These are phyloP conservation scores for Passiflora organensis DNA, from an alignment of 345 rosid genomes.

Conservation along the genomic window DNA sequence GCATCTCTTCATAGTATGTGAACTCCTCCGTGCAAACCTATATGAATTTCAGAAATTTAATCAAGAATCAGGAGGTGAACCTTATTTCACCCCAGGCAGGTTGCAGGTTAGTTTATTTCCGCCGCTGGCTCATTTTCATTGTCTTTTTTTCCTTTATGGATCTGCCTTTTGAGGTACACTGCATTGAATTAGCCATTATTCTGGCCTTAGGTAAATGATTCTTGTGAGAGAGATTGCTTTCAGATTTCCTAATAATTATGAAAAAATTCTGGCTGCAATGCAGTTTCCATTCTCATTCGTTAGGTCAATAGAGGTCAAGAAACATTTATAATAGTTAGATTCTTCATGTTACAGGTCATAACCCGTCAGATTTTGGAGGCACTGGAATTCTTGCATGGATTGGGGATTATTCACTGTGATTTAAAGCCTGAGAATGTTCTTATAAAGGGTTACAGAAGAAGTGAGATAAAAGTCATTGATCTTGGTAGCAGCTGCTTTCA, in stretches of 20 bases:
- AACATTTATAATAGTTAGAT: not conserved
- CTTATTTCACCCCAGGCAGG: slow-evolving; percentile 63
- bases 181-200: too few species aligned
- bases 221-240: not conserved
- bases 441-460: slow-evolving; percentile 72
- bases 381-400: slow-evolving; percentile 60
- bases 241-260: not conserved
- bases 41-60: slow-evolving; percentile 90
- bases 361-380: slow-evolving; percentile 93
- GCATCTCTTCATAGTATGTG: slow-evolving; percentile 92
- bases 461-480: slow-evolving; percentile 84
- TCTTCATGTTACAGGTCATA: slow-evolving; percentile 44
- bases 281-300: not conserved
- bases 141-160: not conserved
- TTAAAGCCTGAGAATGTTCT: slow-evolving; percentile 91
- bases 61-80: slow-evolving; percentile 73
- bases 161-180: not conserved
- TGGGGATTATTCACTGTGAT: slow-evolving; percentile 96
- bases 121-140: not conserved
- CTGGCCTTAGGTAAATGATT: not conserved
- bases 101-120: slow-evolving; percentile 56
- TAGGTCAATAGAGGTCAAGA: too few species aligned
- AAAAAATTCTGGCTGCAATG: not conserved
- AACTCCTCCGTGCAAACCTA: slow-evolving; percentile 77
- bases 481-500: slow-evolving; percentile 97